phyloP scores from a whole-genome alignment of 495 filamentous ascomycete species.

The Xylaria palmicola region DNA sequence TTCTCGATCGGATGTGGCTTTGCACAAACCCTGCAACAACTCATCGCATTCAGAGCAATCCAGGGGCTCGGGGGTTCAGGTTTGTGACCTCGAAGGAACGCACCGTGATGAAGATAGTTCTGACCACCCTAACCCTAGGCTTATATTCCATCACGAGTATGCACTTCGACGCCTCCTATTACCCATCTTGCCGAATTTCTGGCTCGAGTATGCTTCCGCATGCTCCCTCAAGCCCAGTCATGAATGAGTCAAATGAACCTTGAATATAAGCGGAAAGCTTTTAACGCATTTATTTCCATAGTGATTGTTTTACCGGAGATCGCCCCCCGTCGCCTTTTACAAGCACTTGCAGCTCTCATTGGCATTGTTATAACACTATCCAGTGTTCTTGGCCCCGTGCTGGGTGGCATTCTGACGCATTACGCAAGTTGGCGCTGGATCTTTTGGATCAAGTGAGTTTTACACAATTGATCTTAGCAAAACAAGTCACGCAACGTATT shows the following conservation, averaged over 20 bases:
- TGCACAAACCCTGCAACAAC: slow-evolving; percentile 41
- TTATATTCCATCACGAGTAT: slow-evolving; percentile 46
- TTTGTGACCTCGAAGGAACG: slow-evolving; percentile 13
- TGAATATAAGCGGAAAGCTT: not conserved
- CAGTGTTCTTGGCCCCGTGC: slow-evolving; percentile 45
- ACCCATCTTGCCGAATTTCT: not conserved
- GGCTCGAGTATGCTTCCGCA: not conserved
- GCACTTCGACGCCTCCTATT: not conserved
- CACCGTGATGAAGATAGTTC: not conserved
- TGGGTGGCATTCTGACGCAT: slow-evolving; percentile 41
- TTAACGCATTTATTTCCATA: not conserved
- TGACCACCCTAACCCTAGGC: slow-evolving; percentile 26
- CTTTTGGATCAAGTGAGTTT: slow-evolving; percentile 49
- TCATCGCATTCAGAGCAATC: slow-evolving; percentile 45
- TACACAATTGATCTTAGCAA: slow-evolving; percentile 21
- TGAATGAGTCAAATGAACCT: not conserved
- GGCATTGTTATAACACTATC: slow-evolving; percentile 36
- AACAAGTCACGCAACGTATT: not conserved
- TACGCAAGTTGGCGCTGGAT: slow-evolving; percentile 47
- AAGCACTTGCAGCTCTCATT: slow-evolving; percentile 36
- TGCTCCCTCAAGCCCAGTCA: not conserved
- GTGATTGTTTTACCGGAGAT: slow-evolving; percentile 54
- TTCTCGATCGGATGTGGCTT: slow-evolving; percentile 58
- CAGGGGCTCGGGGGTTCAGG: slow-evolving; percentile 49
- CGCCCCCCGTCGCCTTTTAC: slow-evolving; percentile 35